Evolutionary conservation across 108 stramenopile species (phyloP).

Genomic region (Nitzschia inconspicua): DNA sequence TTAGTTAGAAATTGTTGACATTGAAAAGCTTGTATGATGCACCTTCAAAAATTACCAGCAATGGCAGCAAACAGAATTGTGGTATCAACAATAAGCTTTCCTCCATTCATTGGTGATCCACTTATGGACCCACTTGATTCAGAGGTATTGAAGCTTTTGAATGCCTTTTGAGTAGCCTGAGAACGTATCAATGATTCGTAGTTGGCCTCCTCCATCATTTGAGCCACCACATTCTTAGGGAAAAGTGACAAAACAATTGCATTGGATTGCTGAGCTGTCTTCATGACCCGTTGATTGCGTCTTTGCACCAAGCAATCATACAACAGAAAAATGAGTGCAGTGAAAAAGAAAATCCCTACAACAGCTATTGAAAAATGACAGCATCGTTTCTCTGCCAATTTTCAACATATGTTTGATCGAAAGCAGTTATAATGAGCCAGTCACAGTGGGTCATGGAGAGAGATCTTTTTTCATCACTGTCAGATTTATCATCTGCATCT

Average conservation of each 20-base stretch:
- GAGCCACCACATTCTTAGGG: slow-evolving; percentile 31
- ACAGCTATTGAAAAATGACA: slow-evolving; percentile 29
- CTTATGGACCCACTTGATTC: background rate
- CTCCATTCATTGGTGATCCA: background rate
- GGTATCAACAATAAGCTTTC: background rate
- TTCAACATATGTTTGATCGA: slow-evolving; percentile 24
- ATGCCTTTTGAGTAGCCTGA: background rate
- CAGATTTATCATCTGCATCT: background rate
- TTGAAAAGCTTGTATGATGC: background rate
- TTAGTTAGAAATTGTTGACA: too few species aligned
- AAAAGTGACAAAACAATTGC: slow-evolving; percentile 60
- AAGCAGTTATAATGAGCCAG: slow-evolving; percentile 17
- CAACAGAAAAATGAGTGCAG: slow-evolving; percentile 42
- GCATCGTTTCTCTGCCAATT: slow-evolving; percentile 42
- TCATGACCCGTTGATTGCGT: slow-evolving; percentile 36
- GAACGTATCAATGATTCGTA: background rate
- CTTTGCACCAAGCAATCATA: slow-evolving; percentile 59
- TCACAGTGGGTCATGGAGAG: background rate
- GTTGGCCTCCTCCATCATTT: background rate
- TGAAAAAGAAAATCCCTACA: slow-evolving; percentile 49
- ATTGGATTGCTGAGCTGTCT: slow-evolving; percentile 32
- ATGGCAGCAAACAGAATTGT: slow-evolving; percentile 22
- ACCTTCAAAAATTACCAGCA: slow-evolving; percentile 55
- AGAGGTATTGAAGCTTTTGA: too few species aligned
- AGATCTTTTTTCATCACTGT: background rate